Percentiles rank a stretch among this genome's conserved stretches.
Conservation (phyloP, 1,139 yeast genomes). For the Arxiozyma heterogenica region DNA sequence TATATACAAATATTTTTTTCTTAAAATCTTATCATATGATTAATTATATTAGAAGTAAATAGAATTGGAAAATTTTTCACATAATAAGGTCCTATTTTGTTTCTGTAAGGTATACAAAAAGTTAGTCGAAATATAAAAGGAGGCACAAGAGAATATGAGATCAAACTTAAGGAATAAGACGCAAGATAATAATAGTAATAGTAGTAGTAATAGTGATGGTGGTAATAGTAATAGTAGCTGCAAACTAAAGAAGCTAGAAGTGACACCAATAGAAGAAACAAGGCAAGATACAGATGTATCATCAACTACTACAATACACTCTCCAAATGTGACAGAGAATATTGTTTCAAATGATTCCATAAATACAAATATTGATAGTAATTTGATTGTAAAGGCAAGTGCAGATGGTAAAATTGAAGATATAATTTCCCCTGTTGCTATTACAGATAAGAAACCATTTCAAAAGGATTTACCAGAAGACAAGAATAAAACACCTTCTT, state of each 20-base stretch:
- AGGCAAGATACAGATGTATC: not conserved
- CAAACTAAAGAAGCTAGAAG: not conserved
- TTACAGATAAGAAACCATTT: slow-evolving; percentile 1
- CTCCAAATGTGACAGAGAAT: not conserved
- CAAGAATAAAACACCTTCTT: not conserved
- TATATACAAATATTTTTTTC: too few relatives aligned
- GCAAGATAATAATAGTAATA: not conserved
- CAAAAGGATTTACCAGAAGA: not conserved
- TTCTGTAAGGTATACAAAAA: too few relatives aligned
- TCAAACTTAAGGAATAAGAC: not conserved
- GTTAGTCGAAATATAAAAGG: not conserved
- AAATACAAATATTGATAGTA: not conserved
- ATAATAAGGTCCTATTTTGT: not conserved
- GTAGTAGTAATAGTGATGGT: too few relatives aligned
- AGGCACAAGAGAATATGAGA: not conserved
- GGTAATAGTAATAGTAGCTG: not conserved
- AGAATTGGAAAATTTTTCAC: not conserved
- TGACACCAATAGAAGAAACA: not conserved
- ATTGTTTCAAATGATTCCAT: not conserved
- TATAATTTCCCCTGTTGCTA: slow-evolving; percentile 5
- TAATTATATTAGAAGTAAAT: too few relatives aligned
- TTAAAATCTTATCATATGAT: not conserved
- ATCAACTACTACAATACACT: not conserved
- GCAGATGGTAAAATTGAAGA: slow-evolving; percentile 8
- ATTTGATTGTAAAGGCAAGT: slow-evolving; percentile 5